Evolutionary conservation across 2,329 filamentous ascomycete species (phyloP).

Genomic region (Penicillium polonicum): DNA sequence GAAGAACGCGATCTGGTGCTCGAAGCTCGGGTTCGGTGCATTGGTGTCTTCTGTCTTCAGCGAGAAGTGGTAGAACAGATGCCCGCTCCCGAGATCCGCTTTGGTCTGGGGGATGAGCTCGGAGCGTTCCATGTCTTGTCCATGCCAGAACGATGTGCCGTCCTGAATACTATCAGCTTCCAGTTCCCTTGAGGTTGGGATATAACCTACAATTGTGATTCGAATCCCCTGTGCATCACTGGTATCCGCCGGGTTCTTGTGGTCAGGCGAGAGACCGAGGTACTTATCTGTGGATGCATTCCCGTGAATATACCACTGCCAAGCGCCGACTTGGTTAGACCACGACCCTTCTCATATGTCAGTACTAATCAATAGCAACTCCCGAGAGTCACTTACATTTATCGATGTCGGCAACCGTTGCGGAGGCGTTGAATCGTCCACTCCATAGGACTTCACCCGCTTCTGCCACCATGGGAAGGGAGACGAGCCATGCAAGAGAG

Average conservation of each 20-base stretch:
- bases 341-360: constrained; percentile 54
- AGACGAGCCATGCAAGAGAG: constrained; percentile 1
- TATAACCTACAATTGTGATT: constrained; percentile 57
- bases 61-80: constrained; percentile 71
- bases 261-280: constrained; percentile 59
- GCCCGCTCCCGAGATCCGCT: constrained; percentile 64
- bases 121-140: constrained; percentile 68
- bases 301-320: constrained; percentile 77
- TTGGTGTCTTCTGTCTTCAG: constrained; percentile 61
- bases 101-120: constrained; percentile 71
- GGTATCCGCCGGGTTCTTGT: constrained; percentile 65
- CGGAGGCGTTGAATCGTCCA: constrained; percentile 28
- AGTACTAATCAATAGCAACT: not conserved
- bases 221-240: constrained; percentile 64
- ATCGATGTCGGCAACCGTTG: constrained; percentile 26
- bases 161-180: constrained; percentile 12
- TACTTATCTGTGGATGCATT: constrained; percentile 52
- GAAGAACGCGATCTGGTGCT: constrained; percentile 66
- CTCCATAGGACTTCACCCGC: constrained; percentile 30
- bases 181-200: constrained; percentile 38
- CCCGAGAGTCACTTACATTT: constrained; percentile 16
- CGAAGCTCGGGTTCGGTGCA: constrained; percentile 59
- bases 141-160: constrained; percentile 64
- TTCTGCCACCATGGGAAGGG: constrained; percentile 6
- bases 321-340: constrained; percentile 66